Conservation (phyloP, 75 land plant species). For the Picea sitchensis region DNA sequence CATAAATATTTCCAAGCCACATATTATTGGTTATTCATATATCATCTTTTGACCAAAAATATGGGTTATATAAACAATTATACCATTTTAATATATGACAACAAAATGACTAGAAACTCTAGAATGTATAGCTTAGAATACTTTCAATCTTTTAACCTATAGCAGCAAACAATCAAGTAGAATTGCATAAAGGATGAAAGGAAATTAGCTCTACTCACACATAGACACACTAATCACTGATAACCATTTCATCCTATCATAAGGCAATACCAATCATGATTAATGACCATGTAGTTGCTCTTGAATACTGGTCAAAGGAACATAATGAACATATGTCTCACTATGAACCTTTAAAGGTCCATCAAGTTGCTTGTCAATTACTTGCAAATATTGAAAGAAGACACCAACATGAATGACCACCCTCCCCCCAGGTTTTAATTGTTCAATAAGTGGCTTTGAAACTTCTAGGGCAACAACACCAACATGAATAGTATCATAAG, state of each 20-base stretch:
- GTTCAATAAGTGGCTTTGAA: slow-evolving; percentile 73
- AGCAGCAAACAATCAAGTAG: background rate
- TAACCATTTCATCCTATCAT: no score
- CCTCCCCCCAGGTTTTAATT: slow-evolving; percentile 89
- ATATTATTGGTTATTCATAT: background rate
- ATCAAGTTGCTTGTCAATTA: slow-evolving; percentile 74
- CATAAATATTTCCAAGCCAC: background rate
- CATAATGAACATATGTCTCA: slow-evolving; percentile 80
- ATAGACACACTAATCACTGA: background rate
- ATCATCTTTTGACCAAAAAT: background rate
- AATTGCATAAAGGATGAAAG: background rate
- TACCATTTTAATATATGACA: background rate
- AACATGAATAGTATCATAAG: slow-evolving; percentile 91
- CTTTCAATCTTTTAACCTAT: background rate
- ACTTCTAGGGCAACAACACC: slow-evolving; percentile 88
- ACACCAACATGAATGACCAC: slow-evolving; percentile 97
- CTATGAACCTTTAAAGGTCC: slow-evolving; percentile 49
- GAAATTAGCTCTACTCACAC: background rate
- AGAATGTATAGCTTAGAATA: background rate
- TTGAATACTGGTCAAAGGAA: slow-evolving; percentile 72
- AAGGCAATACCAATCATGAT: background rate
- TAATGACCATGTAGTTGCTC: slow-evolving; percentile 39
- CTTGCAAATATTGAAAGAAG: slow-evolving; percentile 71
- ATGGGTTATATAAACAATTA: background rate
- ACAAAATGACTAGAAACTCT: background rate